Evolutionary conservation across 306 rosid species (phyloP).

Genomic region (Trichosanthes truncata): DNA sequence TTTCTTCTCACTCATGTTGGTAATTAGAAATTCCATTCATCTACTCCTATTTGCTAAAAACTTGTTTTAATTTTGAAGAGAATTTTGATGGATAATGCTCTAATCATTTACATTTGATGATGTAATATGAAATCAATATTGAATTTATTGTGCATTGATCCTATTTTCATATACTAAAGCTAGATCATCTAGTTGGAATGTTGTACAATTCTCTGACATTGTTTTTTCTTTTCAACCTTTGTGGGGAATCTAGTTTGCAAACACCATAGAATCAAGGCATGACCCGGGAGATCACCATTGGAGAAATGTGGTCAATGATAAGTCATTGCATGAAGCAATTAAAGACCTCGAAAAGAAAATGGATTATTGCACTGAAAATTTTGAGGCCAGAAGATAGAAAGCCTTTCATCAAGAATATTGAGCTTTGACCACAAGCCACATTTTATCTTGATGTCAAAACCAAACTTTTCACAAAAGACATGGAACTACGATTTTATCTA

Average conservation of each 20-base stretch:
- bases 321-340: not conserved
- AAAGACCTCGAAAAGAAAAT: not conserved
- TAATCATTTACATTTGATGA: too few species aligned
- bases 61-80: not conserved
- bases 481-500: not conserved
- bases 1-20: not conserved
- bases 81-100: too few species aligned
- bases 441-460: not conserved
- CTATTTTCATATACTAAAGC: too few species aligned
- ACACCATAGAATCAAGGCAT: not conserved
- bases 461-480: not conserved
- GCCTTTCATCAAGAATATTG: not conserved
- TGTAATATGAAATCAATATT: not conserved
- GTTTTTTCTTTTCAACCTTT: not conserved
- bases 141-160: not conserved
- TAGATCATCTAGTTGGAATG: too few species aligned
- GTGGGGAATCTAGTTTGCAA: not conserved
- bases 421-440: not conserved
- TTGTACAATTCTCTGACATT: not conserved
- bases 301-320: not conserved
- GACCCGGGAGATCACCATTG: not conserved
- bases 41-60: too few species aligned
- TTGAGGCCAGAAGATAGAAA: not conserved
- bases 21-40: not conserved
- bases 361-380: not conserved